A percentile compares a stretch with the other conserved stretches of the same genome.
Evolutionary conservation across 805 yeast genomes (phyloP).

Genomic region (Starmerella etchellsii): DNA sequence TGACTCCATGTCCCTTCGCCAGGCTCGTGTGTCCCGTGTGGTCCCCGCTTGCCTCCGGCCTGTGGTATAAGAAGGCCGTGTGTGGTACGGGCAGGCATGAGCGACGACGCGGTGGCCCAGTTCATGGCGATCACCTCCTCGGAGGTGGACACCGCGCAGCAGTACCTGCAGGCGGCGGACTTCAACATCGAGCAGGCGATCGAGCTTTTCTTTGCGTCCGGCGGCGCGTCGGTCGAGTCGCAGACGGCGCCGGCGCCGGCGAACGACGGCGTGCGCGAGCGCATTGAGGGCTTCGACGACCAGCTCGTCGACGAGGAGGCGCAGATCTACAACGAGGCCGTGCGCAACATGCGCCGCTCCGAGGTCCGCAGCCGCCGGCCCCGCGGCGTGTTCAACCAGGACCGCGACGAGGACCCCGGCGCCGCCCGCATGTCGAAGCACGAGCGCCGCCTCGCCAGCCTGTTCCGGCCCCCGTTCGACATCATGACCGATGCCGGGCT

Average conservation of each 20-base stretch:
- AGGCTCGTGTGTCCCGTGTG: no score
- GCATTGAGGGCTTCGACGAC: constrained; percentile 66
- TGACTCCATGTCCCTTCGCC: no score
- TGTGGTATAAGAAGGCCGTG: no score
- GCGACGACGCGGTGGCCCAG: constrained; percentile 37
- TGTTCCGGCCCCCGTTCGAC: constrained; percentile 92
- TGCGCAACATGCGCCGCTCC: constrained; percentile 18
- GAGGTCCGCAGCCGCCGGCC: constrained; percentile 16
- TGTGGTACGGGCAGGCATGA: no score
- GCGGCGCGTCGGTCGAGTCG: constrained; percentile 32
- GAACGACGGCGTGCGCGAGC: constrained; percentile 51
- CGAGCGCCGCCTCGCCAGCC: constrained; percentile 55
- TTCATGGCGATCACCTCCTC: constrained; percentile 78
- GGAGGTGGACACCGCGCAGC: constrained; percentile 55
- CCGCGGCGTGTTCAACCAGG: constrained; percentile 43
- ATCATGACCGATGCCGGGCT: constrained; percentile 54
- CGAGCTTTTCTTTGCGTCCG: constrained; percentile 58
- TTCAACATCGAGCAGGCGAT: constrained; percentile 74
- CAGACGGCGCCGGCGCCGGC: constrained; percentile 48
- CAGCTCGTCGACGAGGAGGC: constrained; percentile 46
- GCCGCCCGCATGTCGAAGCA: constrained; percentile 13
- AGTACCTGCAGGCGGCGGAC: constrained; percentile 67
- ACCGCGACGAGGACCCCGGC: constrained; percentile 17
- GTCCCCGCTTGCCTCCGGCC: no score
- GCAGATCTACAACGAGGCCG: constrained; percentile 15